These are phyloP conservation scores for Flaveria bidentis DNA, from an alignment of 129 eudicot genomes.

Conservation along the genomic window DNA sequence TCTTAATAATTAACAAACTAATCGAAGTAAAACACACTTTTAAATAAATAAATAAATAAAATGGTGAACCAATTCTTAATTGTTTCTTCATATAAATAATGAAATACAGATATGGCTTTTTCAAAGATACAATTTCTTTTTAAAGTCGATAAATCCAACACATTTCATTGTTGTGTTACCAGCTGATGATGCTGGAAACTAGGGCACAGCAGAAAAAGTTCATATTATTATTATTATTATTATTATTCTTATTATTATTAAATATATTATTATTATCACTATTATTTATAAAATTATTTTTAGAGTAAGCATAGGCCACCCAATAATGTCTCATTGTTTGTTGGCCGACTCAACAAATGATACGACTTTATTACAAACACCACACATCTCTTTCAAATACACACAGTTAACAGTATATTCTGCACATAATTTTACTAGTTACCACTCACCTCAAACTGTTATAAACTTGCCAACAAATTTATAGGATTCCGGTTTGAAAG, in stretches of 20 bases:
- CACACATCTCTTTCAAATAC: slow-evolving; percentile 32
- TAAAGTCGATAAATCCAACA: slow-evolving; percentile 5
- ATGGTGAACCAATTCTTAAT: background rate
- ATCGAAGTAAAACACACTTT: too few relatives aligned
- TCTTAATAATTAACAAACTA: too few relatives aligned
- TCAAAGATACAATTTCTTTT: background rate
- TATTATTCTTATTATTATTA: background rate
- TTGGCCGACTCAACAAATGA: slow-evolving; percentile 44
- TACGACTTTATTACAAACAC: slow-evolving; percentile 35
- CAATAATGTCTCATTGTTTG: slow-evolving; percentile 47
- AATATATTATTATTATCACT: background rate
- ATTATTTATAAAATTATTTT: background rate
- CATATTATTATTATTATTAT: background rate
- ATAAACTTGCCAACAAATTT: background rate
- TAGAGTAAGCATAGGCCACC: slow-evolving; percentile 41
- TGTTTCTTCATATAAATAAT: too few relatives aligned
- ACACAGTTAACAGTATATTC: background rate
- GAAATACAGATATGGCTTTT: background rate
- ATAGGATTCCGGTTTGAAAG: background rate
- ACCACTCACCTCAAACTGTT: background rate
- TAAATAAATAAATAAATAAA: background rate
- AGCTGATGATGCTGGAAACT: slow-evolving; percentile 30
- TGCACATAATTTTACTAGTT: background rate
- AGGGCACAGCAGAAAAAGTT: background rate
- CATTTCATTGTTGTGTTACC: slow-evolving; percentile 20